Evolutionary conservation across 2,329 filamentous ascomycete genomes (phyloP), one percentile per base, ranked within the genome.

Genomic region (Malbranchea cinnamomea): DNA sequence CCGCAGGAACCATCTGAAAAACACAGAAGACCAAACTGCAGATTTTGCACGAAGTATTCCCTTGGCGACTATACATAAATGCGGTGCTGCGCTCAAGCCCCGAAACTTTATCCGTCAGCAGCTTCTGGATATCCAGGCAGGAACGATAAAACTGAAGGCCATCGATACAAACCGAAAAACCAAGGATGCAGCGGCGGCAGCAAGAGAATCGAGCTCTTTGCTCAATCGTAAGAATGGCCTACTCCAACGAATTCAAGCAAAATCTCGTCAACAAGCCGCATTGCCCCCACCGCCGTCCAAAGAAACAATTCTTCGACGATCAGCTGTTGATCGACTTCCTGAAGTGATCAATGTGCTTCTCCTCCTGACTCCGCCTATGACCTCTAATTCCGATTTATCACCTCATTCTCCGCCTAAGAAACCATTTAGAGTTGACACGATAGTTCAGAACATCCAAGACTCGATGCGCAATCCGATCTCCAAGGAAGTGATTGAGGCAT

Each of bases 241-340:
- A 14, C 63, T 89, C 34, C 79, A 85, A 50, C 75, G 79, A 28
- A 69, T 91, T 39, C 74, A 78, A 38, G 63, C 67, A 32, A 87
- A 87, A 58, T 70, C 79, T 41, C 52, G 41, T 20, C 49, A 44
- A 17, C 58, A 56, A 61, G 68, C 48, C 49, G 67, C 48, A 45
- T 58, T 37, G 40, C 56, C 37, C 30, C 56, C 35, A 34, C 60
- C 34, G 1, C 66, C 64, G 0, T 57, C 66, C 1, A 60, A 65
- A 13, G 65, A 60, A 11, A 64, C 74, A 41, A 55, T 79, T 3
- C 59, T 68, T 37, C 73, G 75, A 8, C 66, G 63, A 9, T 68
- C 71, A 3, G 78, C 78, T 0, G 59, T 81, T 14, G 71, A 77
- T 42, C 68, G 77, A 6, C 68, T 74, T 1, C 62, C 66, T n/a